Conservation (phyloP, 2,329 filamentous ascomycete genomes). For the Paraconiothyrium sp. region DNA sequence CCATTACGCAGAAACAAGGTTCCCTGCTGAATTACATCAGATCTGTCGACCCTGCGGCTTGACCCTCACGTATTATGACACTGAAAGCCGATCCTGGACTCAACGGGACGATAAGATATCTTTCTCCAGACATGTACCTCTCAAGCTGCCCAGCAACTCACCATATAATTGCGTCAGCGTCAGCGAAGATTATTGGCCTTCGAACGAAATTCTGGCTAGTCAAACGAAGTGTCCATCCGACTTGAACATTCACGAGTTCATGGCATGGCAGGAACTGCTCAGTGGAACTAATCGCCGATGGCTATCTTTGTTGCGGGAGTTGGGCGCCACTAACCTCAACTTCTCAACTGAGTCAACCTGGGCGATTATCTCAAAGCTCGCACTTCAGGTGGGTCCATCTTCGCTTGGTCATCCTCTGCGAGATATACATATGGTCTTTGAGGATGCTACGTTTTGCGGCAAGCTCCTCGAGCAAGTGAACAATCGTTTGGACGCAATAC, state of each 20-base stretch:
- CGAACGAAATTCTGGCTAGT: slow-evolving; percentile 64
- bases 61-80: slow-evolving; percentile 61
- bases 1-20: slow-evolving; percentile 57
- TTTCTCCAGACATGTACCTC: slow-evolving; percentile 58
- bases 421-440: slow-evolving; percentile 60
- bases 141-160: slow-evolving; percentile 51
- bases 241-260: slow-evolving; percentile 63
- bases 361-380: slow-evolving; percentile 61
- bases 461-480: slow-evolving; percentile 60
- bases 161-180: slow-evolving; percentile 50
- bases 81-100: slow-evolving; percentile 51
- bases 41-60: slow-evolving; percentile 61
- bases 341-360: slow-evolving; percentile 65
- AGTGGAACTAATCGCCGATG: slow-evolving; percentile 59
- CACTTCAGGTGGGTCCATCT: slow-evolving; percentile 65
- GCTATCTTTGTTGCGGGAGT: slow-evolving; percentile 59
- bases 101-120: slow-evolving; percentile 43
- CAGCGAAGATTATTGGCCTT: slow-evolving; percentile 51
- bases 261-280: slow-evolving; percentile 60
- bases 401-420: slow-evolving; percentile 48
- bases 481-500: slow-evolving; percentile 58
- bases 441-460: slow-evolving; percentile 60
- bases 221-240: slow-evolving; percentile 59
- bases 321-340: slow-evolving; percentile 66
- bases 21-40: slow-evolving; percentile 54